Percentiles rank a stretch among this genome's conserved stretches.
Evolutionary conservation across 495 filamentous ascomycete genomes (phyloP).

Genomic region (Podospora sp.): DNA sequence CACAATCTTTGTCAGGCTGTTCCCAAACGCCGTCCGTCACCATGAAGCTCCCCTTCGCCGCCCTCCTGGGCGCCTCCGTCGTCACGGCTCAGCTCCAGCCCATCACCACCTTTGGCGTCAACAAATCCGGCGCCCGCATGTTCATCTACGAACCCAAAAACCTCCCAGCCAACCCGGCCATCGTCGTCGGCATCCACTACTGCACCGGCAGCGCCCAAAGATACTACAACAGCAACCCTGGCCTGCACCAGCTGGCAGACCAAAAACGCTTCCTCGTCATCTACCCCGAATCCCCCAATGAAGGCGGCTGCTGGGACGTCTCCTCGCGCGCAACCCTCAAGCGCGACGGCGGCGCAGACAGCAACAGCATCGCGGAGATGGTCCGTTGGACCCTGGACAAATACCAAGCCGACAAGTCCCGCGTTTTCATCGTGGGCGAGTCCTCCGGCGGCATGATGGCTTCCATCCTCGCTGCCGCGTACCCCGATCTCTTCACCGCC

Average conservation of each 20-base stretch:
- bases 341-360: slow-evolving; percentile 60
- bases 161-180: slow-evolving; percentile 50
- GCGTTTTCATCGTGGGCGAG: slow-evolving; percentile 54
- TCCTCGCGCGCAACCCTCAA: slow-evolving; percentile 47
- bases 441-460: slow-evolving; percentile 59
- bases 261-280: slow-evolving; percentile 47
- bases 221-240: slow-evolving; percentile 30
- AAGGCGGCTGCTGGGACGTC: slow-evolving; percentile 56
- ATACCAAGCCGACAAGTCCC: slow-evolving; percentile 52
- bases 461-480: slow-evolving; percentile 40
- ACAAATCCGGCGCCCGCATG: slow-evolving; percentile 49
- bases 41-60: slow-evolving; percentile 7
- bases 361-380: slow-evolving; percentile 62
- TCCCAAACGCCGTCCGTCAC: neutral
- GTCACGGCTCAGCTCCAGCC: slow-evolving; percentile 15
- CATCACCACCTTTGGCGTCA: slow-evolving; percentile 43
- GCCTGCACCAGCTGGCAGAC: slow-evolving; percentile 37
- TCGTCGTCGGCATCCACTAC: slow-evolving; percentile 59
- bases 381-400: slow-evolving; percentile 54
- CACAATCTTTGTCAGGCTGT: neutral
- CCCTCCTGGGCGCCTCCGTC: neutral
- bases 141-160: slow-evolving; percentile 57
- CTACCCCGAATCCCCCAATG: slow-evolving; percentile 40
- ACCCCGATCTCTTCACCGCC: slow-evolving; percentile 48
- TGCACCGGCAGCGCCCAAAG: slow-evolving; percentile 35